phyloP scores from a whole-genome alignment of 345 rosid species.

The Boechera stricta region DNA sequence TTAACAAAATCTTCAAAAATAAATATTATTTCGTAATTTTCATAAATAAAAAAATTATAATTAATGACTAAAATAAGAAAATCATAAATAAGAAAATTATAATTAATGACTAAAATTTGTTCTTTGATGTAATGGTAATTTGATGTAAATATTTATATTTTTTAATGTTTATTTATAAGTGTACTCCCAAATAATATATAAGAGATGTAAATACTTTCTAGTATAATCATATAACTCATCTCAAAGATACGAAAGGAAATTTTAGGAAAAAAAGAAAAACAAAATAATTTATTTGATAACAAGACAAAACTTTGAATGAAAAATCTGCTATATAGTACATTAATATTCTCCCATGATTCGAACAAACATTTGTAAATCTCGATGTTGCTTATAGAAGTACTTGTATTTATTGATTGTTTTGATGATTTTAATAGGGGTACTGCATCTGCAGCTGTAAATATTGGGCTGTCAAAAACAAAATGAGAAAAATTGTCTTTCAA shows the following conservation, averaged over 20 bases:
- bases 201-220: background rate
- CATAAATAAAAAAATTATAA: too few species aligned
- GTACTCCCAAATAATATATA: too few species aligned
- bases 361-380: conserved; percentile 38
- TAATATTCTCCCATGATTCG: conserved; percentile 41
- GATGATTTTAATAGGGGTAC: conserved; percentile 18
- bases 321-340: conserved; percentile 23
- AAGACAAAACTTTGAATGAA: conserved; percentile 34
- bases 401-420: conserved; percentile 35
- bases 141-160: too few species aligned
- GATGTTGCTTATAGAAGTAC: conserved; percentile 33
- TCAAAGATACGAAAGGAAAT: background rate
- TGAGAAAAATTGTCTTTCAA: too few species aligned
- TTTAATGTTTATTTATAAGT: too few species aligned
- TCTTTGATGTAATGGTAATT: too few species aligned
- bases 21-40: too few species aligned
- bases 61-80: too few species aligned
- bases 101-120: too few species aligned
- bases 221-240: background rate
- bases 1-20: too few species aligned
- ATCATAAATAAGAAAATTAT: too few species aligned
- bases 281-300: background rate
- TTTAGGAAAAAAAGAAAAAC: background rate
- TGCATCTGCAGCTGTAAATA: conserved; percentile 30
- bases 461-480: background rate